These are phyloP conservation scores for Saccharomycopsis selenospora DNA, from an alignment of 805 yeast species.

Conservation along the genomic window DNA sequence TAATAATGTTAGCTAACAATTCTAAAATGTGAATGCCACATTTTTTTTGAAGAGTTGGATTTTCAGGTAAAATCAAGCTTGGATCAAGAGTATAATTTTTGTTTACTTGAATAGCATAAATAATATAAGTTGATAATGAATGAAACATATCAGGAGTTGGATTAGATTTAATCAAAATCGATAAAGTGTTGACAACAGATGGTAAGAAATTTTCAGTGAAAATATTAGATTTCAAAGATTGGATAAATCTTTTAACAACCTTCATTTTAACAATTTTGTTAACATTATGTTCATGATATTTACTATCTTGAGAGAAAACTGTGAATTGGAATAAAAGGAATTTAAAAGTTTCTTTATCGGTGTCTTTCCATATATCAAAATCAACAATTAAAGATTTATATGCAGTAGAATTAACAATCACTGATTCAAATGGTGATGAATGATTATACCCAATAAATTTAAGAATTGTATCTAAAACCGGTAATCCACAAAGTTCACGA, in stretches of 20 bases:
- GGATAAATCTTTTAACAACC: slow-evolving; percentile 31
- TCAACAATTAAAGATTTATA: slow-evolving; percentile 57
- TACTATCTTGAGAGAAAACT: slow-evolving; percentile 47
- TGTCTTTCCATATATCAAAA: slow-evolving; percentile 48
- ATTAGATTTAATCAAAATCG: slow-evolving; percentile 37
- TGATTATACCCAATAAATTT: slow-evolving; percentile 51
- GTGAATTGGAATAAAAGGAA: slow-evolving; percentile 52
- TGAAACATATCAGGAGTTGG: slow-evolving; percentile 49
- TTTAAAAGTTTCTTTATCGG: slow-evolving; percentile 39
- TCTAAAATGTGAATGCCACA: slow-evolving; percentile 33
- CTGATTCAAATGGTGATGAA: slow-evolving; percentile 44
- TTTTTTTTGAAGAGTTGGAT: slow-evolving; percentile 25
- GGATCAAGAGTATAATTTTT: slow-evolving; percentile 26
- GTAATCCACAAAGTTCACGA: slow-evolving; percentile 30
- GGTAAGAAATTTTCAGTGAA: slow-evolving; percentile 34
- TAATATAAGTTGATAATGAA: slow-evolving; percentile 44
- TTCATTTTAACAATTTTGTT: slow-evolving; percentile 48
- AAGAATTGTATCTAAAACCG: slow-evolving; percentile 42
- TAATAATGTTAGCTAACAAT: slow-evolving; percentile 33
- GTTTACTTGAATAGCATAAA: slow-evolving; percentile 37
- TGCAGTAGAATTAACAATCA: slow-evolving; percentile 47
- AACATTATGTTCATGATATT: slow-evolving; percentile 43
- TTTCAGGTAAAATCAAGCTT: slow-evolving; percentile 28
- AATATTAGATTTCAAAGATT: slow-evolving; percentile 25
- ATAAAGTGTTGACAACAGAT: slow-evolving; percentile 34